Evolutionary conservation across 2,329 filamentous ascomycete genomes (phyloP).

Genomic region (Mollisia scopiformis): DNA sequence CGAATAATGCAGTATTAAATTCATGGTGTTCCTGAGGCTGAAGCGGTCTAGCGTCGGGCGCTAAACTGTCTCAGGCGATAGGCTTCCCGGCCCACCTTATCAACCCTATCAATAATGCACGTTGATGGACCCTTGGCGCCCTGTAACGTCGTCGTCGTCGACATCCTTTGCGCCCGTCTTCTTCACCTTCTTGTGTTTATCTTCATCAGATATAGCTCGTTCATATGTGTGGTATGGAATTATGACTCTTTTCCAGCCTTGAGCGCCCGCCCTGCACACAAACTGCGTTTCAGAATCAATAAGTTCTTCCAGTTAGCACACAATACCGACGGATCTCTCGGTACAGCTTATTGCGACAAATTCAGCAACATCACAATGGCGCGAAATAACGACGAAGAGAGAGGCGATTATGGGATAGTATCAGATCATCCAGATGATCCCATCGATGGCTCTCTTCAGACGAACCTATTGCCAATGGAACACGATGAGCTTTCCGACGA

Average conservation of each 20-base stretch:
- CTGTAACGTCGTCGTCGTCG: conserved; percentile 2
- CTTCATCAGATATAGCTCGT: neutral
- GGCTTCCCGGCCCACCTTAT: neutral
- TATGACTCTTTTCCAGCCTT: neutral
- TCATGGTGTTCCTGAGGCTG: neutral
- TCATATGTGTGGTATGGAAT: neutral
- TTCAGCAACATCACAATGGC: conserved; percentile 4
- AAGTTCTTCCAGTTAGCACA: neutral
- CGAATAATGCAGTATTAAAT: neutral
- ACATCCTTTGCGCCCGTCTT: neutral
- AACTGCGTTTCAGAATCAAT: neutral
- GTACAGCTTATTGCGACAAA: neutral
- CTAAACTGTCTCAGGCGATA: conserved; percentile 7
- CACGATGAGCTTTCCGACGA: conserved; percentile 48
- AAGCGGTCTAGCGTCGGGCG: conserved; percentile 1
- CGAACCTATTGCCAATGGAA: conserved; percentile 35
- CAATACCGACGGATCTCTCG: neutral
- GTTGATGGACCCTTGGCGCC: conserved; percentile 8
- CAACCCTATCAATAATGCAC: conserved; percentile 11
- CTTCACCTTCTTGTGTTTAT: neutral
- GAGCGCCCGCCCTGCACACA: neutral
- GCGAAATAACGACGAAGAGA: conserved; percentile 26
- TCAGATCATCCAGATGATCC: conserved; percentile 35
- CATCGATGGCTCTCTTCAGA: conserved; percentile 32
- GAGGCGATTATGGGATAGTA: conserved; percentile 20